Percentiles rank a stretch among this genome's conserved stretches.
phyloP scores from a whole-genome alignment of 306 rosid species.

The Cucurbita moschata region DNA sequence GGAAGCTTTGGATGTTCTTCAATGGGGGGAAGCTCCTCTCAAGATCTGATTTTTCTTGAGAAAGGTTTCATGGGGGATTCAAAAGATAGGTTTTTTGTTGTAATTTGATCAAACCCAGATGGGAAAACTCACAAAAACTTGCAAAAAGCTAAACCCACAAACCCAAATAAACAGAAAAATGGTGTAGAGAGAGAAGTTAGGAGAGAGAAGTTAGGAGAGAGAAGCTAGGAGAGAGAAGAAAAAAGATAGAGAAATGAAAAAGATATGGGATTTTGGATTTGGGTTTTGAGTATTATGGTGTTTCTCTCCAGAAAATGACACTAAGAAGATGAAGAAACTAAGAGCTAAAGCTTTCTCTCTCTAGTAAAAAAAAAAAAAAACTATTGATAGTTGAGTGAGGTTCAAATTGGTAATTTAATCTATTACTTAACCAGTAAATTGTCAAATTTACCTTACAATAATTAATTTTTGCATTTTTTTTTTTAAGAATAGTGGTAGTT shows the following conservation, averaged over 20 bases:
- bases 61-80: background rate
- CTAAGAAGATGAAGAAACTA: slow-evolving; percentile 7
- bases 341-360: background rate
- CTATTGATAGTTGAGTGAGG: no score
- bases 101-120: background rate
- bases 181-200: slow-evolving; percentile 13
- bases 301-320: slow-evolving; percentile 57
- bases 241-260: slow-evolving; percentile 11
- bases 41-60: background rate
- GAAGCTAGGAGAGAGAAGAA: background rate
- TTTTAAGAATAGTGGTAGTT: no score
- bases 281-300: slow-evolving; percentile 9
- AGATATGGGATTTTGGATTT: background rate
- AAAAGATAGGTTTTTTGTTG: background rate
- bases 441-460: no score
- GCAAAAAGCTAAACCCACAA: background rate
- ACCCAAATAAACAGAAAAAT: background rate
- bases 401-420: no score
- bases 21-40: background rate
- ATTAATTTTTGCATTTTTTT: no score
- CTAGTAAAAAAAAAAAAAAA: no score
- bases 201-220: background rate
- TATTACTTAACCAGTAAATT: no score
- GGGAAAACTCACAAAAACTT: background rate
- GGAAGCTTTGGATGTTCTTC: background rate